These are phyloP conservation scores for Harringtonia lauricola DNA, from an alignment of 2,329 filamentous ascomycete genomes.

Conservation along the genomic window DNA sequence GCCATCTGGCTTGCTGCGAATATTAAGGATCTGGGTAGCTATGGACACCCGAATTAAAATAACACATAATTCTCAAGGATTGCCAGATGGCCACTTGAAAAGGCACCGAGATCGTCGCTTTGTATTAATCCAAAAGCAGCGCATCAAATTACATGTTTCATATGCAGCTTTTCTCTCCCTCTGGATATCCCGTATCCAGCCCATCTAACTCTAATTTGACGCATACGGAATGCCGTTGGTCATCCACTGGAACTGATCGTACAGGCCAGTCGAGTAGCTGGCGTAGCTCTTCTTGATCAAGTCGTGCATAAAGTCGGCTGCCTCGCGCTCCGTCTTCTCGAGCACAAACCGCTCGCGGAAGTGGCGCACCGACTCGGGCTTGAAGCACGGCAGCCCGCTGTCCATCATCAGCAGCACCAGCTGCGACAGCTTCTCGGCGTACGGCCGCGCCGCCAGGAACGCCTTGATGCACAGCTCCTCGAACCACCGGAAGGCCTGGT, in stretches of 20 bases:
- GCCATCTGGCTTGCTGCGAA: too few species aligned
- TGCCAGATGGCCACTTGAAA: too few species aligned
- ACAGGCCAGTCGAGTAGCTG: conserved; percentile 85
- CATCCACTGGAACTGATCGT: conserved; percentile 81
- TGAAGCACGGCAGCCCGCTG: conserved; percentile 93
- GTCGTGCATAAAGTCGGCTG: conserved; percentile 85
- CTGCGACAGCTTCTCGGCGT: conserved; percentile 80
- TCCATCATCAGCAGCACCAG: conserved; percentile 94
- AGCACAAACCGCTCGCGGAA: conserved; percentile 89
- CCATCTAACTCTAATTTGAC: conserved; percentile 8
- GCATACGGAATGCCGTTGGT: conserved; percentile 14
- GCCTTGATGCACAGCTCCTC: conserved; percentile 94
- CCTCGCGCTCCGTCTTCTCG: conserved; percentile 83
- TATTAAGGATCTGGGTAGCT: too few species aligned
- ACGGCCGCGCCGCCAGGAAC: conserved; percentile 77
- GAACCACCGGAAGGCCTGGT: conserved; percentile 89
- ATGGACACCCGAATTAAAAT: too few species aligned
- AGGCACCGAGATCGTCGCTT: too few species aligned
- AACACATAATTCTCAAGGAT: too few species aligned
- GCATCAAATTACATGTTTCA: neutral
- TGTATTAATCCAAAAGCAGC: too few species aligned
- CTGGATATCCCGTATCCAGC: too few species aligned
- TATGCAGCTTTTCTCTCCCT: neutral
- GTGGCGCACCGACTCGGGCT: conserved; percentile 85
- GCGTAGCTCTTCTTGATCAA: conserved; percentile 82